These are phyloP conservation scores for Ceratocystis alfenasii DNA, from an alignment of 2,329 filamentous ascomycete genomes.

Conservation along the genomic window DNA sequence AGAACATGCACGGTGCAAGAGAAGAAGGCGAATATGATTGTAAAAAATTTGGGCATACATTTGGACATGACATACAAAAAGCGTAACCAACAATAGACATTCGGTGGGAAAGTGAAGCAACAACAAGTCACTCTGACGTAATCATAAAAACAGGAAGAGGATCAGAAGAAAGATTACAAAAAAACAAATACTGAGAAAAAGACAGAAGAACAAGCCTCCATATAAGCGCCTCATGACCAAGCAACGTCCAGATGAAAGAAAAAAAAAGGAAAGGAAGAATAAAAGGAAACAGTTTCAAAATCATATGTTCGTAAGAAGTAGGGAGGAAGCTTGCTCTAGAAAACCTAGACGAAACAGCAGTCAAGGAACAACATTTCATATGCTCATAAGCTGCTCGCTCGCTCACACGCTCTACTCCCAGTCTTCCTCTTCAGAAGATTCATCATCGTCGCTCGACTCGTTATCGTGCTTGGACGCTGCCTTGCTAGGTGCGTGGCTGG, in stretches of 20 bases:
- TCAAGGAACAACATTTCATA: too few relatives aligned
- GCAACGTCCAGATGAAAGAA: slow-evolving; percentile 15
- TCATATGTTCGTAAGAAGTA: slow-evolving; percentile 18
- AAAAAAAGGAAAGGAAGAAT: slow-evolving; percentile 10
- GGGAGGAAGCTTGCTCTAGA: too few relatives aligned
- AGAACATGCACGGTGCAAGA: background rate
- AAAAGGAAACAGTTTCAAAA: too few relatives aligned
- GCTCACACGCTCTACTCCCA: slow-evolving; percentile 49
- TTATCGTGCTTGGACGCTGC: slow-evolving; percentile 38
- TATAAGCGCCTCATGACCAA: slow-evolving; percentile 13
- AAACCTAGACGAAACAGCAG: background rate
- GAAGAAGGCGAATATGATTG: background rate
- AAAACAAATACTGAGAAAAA: background rate
- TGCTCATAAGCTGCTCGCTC: background rate
- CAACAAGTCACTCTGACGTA: background rate
- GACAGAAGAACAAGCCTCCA: slow-evolving; percentile 7
- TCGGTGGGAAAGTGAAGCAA: background rate
- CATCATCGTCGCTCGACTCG: slow-evolving; percentile 44
- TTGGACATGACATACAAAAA: slow-evolving; percentile 15
- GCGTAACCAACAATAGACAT: slow-evolving; percentile 1
- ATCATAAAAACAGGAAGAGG: background rate
- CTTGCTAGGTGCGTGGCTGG: slow-evolving; percentile 59
- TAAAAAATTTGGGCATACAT: background rate
- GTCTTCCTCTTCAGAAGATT: slow-evolving; percentile 49
- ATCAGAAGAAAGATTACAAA: background rate